Percentiles rank a stretch among this genome's conserved stretches.
phyloP scores from a whole-genome alignment of 164 flowering plant species.

The Kingdonia uniflora region DNA sequence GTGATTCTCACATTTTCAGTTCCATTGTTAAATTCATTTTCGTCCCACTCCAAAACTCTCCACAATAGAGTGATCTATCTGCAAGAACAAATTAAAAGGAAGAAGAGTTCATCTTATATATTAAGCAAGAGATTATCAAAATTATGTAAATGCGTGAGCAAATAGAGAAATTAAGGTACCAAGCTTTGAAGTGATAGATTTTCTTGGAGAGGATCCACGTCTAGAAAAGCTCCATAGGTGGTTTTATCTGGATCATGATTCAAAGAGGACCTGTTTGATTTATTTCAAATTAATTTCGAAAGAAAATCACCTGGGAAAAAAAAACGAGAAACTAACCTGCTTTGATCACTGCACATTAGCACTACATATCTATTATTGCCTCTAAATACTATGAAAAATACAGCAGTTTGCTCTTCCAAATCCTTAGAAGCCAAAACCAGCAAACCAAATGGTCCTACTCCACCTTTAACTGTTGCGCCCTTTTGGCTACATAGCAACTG shows the following conservation, averaged over 20 bases:
- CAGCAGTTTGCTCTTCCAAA: slow-evolving; percentile 30
- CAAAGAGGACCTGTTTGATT: slow-evolving; percentile 12
- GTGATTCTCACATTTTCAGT: too few species aligned
- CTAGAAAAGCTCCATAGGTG: slow-evolving; percentile 18
- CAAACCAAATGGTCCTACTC: slow-evolving; percentile 28
- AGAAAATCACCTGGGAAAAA: background rate
- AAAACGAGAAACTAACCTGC: slow-evolving; percentile 25
- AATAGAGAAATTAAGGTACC: too few species aligned
- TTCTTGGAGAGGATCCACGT: slow-evolving; percentile 22
- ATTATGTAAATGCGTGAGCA: too few species aligned
- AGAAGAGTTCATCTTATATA: too few species aligned
- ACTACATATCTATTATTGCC: slow-evolving; percentile 24
- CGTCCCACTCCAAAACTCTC: slow-evolving; percentile 52
- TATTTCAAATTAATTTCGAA: too few species aligned
- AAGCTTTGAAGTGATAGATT: slow-evolving; percentile 23
- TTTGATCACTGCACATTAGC: slow-evolving; percentile 64
- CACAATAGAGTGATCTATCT: slow-evolving; percentile 46
- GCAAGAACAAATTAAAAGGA: slow-evolving; percentile 6
- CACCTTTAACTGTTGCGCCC: slow-evolving; percentile 28
- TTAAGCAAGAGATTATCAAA: too few species aligned
- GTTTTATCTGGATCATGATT: slow-evolving; percentile 9
- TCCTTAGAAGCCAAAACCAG: slow-evolving; percentile 34
- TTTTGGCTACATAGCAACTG: slow-evolving; percentile 33
- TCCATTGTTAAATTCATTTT: slow-evolving; percentile 3
- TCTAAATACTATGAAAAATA: slow-evolving; percentile 45